These are phyloP conservation scores for Dovyalis caffra DNA, from an alignment of 345 rosid species.

Conservation along the genomic window DNA sequence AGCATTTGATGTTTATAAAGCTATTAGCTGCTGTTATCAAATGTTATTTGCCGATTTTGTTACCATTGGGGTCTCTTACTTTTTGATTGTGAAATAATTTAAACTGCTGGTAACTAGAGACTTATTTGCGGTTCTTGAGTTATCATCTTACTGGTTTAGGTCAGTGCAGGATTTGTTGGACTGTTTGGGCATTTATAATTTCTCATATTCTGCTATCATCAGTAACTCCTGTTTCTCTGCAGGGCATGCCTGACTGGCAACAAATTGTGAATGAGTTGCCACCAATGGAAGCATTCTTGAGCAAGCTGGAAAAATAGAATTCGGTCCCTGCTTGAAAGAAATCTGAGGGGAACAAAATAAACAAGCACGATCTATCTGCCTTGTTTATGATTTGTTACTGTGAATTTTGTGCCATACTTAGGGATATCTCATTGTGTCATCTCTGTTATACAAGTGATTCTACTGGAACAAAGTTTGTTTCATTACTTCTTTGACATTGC, in stretches of 20 bases:
- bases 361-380: neutral
- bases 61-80: neutral
- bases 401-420: neutral
- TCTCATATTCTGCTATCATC: neutral
- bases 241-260: constrained; percentile 95
- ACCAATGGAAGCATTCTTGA: constrained; percentile 71
- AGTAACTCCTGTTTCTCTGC: constrained; percentile 6
- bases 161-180: neutral
- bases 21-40: neutral
- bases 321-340: constrained; percentile 5
- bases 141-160: neutral
- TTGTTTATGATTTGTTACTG: neutral
- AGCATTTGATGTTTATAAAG: neutral
- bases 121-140: neutral
- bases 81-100: neutral
- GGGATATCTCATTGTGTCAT: neutral
- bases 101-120: neutral
- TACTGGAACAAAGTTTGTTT: neutral
- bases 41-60: neutral
- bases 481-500: neutral
- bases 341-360: neutral
- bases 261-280: constrained; percentile 79
- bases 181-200: neutral
- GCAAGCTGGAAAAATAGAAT: constrained; percentile 76
- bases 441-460: neutral